phyloP scores from a whole-genome alignment of 192 early-diverging fungal genomes.

The Podila epicladia region DNA sequence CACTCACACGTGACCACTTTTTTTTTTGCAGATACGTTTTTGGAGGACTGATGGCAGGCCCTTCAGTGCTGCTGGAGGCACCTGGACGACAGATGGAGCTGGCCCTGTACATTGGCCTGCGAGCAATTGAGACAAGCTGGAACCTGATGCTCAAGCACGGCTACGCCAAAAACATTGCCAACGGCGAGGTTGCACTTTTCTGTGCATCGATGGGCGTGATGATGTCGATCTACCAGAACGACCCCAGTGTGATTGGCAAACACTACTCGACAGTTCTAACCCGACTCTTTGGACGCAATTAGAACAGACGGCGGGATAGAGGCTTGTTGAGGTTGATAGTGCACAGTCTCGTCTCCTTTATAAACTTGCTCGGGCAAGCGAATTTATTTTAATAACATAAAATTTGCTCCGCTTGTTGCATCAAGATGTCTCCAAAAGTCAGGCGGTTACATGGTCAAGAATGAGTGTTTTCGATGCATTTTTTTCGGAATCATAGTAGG shows the following conservation, averaged over 20 bases:
- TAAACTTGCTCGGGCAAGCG: too few species aligned
- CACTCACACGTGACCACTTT: too few species aligned
- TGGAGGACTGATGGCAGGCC: background rate
- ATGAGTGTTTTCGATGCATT: too few species aligned
- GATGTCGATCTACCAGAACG: constrained; percentile 82
- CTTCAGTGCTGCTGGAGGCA: background rate
- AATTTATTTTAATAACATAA: too few species aligned
- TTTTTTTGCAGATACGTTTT: background rate
- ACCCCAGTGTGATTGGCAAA: constrained; percentile 68
- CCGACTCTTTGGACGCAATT: constrained; percentile 79
- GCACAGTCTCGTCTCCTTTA: too few species aligned
- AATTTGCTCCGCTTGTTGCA: too few species aligned
- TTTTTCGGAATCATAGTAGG: too few species aligned
- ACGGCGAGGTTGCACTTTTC: constrained; percentile 75
- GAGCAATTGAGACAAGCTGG: background rate
- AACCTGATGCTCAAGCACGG: constrained; percentile 54
- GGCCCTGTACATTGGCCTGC: background rate
- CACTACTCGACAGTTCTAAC: constrained; percentile 78
- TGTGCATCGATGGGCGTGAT: constrained; percentile 72
- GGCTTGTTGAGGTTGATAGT: too few species aligned
- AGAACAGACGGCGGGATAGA: constrained; percentile 2
- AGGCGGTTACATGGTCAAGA: too few species aligned
- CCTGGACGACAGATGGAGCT: background rate
- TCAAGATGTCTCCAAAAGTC: too few species aligned
- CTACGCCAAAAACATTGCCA: constrained; percentile 62